Conservation (phyloP, 2,329 filamentous ascomycete genomes). For the Aspergillus terreus region DNA sequence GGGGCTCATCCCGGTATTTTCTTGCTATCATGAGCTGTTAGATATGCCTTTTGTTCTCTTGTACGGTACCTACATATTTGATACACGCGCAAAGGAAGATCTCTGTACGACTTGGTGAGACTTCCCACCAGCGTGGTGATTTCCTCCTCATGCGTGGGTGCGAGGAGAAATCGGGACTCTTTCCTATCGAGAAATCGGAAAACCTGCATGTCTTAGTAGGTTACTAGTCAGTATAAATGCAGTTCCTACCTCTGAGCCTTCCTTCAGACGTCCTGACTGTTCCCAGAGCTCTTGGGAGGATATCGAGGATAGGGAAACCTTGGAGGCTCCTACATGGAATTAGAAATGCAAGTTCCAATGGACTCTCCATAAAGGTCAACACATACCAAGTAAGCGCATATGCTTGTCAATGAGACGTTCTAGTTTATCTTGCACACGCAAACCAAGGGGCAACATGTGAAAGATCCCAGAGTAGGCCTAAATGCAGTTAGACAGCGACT, state of each 20-base stretch:
- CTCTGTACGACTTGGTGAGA: constrained; percentile 75
- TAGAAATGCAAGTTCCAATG: not conserved
- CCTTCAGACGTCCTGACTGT: constrained; percentile 74
- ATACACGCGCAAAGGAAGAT: constrained; percentile 80
- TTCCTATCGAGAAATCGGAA: constrained; percentile 79
- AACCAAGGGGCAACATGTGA: constrained; percentile 81
- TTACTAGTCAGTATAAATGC: constrained; percentile 16
- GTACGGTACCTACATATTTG: constrained; percentile 65
- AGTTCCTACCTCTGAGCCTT: constrained; percentile 64
- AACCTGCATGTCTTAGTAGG: constrained; percentile 51
- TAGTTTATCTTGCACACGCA: constrained; percentile 83
- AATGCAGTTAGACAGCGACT: not conserved
- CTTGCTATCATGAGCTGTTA: constrained; percentile 52
- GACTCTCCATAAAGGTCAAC: constrained; percentile 6
- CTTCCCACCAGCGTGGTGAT: constrained; percentile 77
- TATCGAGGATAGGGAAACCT: constrained; percentile 76
- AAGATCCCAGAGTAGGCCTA: constrained; percentile 86
- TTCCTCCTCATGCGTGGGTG: constrained; percentile 95
- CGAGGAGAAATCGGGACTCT: constrained; percentile 68
- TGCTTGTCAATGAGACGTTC: constrained; percentile 82
- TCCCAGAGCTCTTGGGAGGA: constrained; percentile 82
- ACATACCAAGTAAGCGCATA: constrained; percentile 69
- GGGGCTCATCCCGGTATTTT: constrained; percentile 90
- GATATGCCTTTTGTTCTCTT: not conserved
- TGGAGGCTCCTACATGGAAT: constrained; percentile 63